These are phyloP conservation scores for Cynara cardunculus DNA, from an alignment of 129 eudicot genomes.

Conservation along the genomic window DNA sequence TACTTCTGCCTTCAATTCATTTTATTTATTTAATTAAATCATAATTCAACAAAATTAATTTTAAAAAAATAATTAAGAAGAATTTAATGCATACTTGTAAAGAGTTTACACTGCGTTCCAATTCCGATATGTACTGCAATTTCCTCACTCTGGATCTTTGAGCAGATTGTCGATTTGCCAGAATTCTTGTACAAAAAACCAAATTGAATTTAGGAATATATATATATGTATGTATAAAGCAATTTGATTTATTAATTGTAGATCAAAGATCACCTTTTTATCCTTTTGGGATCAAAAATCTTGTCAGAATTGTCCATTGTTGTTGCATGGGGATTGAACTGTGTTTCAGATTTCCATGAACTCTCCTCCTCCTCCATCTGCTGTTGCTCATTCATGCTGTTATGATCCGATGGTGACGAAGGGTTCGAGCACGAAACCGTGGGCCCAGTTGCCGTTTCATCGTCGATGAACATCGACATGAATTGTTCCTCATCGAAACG, in stretches of 20 bases:
- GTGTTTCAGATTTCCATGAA: constrained; percentile 43
- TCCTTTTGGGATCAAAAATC: constrained; percentile 81
- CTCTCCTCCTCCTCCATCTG: constrained; percentile 68
- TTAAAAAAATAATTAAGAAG: too few species aligned
- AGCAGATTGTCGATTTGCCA: constrained; percentile 96
- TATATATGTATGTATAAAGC: neutral
- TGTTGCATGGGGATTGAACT: constrained; percentile 34
- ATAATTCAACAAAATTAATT: neutral
- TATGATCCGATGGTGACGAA: constrained; percentile 75
- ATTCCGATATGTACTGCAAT: constrained; percentile 88
- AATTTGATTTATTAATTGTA: neutral
- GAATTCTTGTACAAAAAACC: constrained; percentile 35
- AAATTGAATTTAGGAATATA: neutral
- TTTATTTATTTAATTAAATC: neutral
- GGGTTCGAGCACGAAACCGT: constrained; percentile 66
- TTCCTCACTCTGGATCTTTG: constrained; percentile 96
- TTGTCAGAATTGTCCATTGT: constrained; percentile 43
- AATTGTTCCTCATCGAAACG: constrained; percentile 85
- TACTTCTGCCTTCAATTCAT: constrained; percentile 65
- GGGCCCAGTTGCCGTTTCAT: constrained; percentile 29
- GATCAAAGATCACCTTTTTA: constrained; percentile 56
- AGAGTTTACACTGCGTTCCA: constrained; percentile 88
- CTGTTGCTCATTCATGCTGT: constrained; percentile 55
- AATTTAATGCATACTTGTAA: constrained; percentile 54
- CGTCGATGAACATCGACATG: constrained; percentile 78